Base-by-base conservation (phyloP, 2,329 filamentous ascomycete genomes). In the Huntiella decipiens region DNA sequence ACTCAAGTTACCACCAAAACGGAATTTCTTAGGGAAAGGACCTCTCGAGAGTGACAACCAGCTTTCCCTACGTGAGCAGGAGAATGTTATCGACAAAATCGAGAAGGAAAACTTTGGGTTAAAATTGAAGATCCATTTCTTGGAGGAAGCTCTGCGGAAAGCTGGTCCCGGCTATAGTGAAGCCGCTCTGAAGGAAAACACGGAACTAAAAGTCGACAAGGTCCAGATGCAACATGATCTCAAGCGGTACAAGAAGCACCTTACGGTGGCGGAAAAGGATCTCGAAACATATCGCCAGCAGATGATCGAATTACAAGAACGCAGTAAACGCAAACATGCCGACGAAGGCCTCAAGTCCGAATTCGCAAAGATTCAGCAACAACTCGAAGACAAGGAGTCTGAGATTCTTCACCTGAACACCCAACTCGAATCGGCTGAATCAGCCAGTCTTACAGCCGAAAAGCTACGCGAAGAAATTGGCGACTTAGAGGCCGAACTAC, bases 51-150 rank as follows among this genome's bases (percentile, higher is more conserved):
- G 91, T 54, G 86, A 86, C 15, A 94, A 95, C 55, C 80, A 92
- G 57, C 71, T 95, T 54, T 94, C 91, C 1, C 63, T 98, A 48
- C 79, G 86, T 51, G 91, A 98, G 58, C 91, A 98, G 61, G 91
- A 96, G 62, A 86, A 85, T 54, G 82, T 91, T 53, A 88, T 98
- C 54, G 84, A 95, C 63, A 83, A 83, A 57, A 88, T 98, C 55
- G 86, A 95, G 58, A 98, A 98, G 66, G 91, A 96, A 58, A 98
- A 98, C 58, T 98, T 96, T 58, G 85, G 85, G 17, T 69, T 98
- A 45, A 96, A 96, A 62, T 72, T 96, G 54, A 95, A 94, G 61
- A 94, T 96, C 45, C 86, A 96, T 61, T 98, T 93, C 59, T 71
- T 98, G 47, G 86, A 98, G 60, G 85, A 96, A 54, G 83, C 84